Base-by-base conservation (phyloP, 2,329 filamentous ascomycete species). In the Dendrostoma leiphaemia region DNA sequence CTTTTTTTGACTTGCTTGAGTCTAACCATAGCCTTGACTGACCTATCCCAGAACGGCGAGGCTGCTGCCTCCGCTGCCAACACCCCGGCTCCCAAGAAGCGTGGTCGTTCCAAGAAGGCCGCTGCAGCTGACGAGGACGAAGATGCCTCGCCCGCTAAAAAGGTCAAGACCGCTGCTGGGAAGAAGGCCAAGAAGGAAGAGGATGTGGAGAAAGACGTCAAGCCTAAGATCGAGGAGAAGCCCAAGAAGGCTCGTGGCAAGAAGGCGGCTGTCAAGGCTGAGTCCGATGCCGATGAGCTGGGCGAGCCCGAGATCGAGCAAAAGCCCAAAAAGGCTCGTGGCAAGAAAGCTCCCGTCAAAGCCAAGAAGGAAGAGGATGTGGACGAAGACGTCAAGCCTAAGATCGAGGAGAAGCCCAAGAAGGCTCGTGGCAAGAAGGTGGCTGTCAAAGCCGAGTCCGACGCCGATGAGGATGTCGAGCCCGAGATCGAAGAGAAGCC, bases 81-180 rank as follows among this genome's bases (percentile, higher is more conserved):
- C 48, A 57, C 63, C 4, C 34, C 64, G 23, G 59, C 67, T 35
- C 65, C 66, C 45, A 74, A 75, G 64, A 58, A 58, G 53, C 52
- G 45, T 17, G 69, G 71, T 26, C 63, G 67, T 40, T 68, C 67
- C 59, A 69, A 69, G 64, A 73, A 71, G 63, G 66, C 62, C 8
- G 60, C 57, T 7, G 61, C 53, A 37, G 61, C 63, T 7, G 64
- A 69, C n/a, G 67, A 65, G 10, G 64, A 62, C 5, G 58, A 58
- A 8, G 44, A 60, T 9, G 60, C 69, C 34, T 67, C 68, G 29
- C 67, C 68, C n/a, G 68, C 71, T 58, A 75, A 75, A 63, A 74
- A 74, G n/a, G n/a, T n/a, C n/a, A n/a, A n/a, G n/a, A n/a, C 48
- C n/a, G n/a, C n/a, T n/a, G n/a, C n/a, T n/a, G n/a, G n/a, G n/a